These are phyloP conservation scores for Ailanthus altissimus DNA, from an alignment of 345 rosid species.

Conservation along the genomic window DNA sequence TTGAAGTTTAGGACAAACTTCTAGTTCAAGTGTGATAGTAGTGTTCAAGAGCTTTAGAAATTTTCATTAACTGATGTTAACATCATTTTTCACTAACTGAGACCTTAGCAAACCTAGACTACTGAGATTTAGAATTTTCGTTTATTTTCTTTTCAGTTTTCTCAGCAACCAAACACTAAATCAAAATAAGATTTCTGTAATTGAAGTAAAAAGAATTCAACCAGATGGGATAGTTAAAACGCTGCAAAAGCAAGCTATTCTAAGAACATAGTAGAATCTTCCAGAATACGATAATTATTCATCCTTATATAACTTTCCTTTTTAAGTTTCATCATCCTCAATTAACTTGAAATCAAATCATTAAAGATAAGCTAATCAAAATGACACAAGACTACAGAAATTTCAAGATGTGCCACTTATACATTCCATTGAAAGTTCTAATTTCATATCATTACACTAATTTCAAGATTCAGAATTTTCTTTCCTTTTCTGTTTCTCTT, in stretches of 20 bases:
- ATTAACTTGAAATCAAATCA: background rate
- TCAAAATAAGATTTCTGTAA: background rate
- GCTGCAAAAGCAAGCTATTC: background rate
- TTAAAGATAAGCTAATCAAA: background rate
- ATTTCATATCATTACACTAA: background rate
- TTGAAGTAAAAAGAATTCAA: background rate
- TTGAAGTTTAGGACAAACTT: too few relatives aligned
- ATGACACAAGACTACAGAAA: background rate
- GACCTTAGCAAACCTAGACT: background rate
- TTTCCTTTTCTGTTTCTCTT: background rate
- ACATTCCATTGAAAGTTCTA: background rate
- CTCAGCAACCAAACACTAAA: background rate
- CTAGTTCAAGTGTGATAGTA: background rate
- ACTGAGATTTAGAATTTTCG: background rate
- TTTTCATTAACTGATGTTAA: background rate
- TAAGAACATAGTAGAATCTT: background rate
- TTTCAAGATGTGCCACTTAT: background rate
- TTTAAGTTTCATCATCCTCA: background rate
- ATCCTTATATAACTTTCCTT: background rate
- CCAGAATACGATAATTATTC: background rate
- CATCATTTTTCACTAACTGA: background rate
- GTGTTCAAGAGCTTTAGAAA: background rate
- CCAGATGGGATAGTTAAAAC: background rate
- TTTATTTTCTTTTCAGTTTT: background rate
- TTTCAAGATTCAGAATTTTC: background rate